Evolutionary conservation across 2,329 filamentous ascomycete species (phyloP).

Genomic region (Daldinia sp.): DNA sequence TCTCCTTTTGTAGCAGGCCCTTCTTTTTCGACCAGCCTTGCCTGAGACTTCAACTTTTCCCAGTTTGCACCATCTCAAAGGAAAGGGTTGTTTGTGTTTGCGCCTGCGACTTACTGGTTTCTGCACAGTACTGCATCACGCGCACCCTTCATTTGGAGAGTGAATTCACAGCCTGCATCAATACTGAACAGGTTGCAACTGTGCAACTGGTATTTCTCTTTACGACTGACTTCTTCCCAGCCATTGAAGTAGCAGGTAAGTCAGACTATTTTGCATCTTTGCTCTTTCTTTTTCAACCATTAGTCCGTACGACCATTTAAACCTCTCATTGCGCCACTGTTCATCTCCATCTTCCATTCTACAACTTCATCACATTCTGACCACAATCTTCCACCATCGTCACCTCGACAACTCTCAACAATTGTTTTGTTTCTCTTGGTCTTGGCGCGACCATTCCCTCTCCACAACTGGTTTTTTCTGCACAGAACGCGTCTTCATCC

Average conservation of each 20-base stretch:
- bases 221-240: slow-evolving; percentile 26
- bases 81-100: slow-evolving; percentile 18
- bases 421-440: slow-evolving; percentile 12
- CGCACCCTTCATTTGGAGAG: slow-evolving; percentile 1
- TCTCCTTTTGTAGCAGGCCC: slow-evolving; percentile 19
- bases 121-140: slow-evolving; percentile 10
- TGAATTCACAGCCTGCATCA: slow-evolving; percentile 14
- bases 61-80: slow-evolving; percentile 19
- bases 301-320: slow-evolving; percentile 14
- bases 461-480: neutral
- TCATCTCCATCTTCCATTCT: slow-evolving; percentile 20
- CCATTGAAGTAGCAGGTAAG: slow-evolving; percentile 32
- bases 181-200: slow-evolving; percentile 17
- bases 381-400: slow-evolving; percentile 8
- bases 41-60: slow-evolving; percentile 21
- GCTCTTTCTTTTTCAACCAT: slow-evolving; percentile 9
- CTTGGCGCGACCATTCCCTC: slow-evolving; percentile 4
- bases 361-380: slow-evolving; percentile 10
- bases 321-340: slow-evolving; percentile 6
- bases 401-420: slow-evolving; percentile 12
- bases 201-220: slow-evolving; percentile 11
- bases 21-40: slow-evolving; percentile 31
- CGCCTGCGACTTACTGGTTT: slow-evolving; percentile 7
- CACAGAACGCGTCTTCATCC: slow-evolving; percentile 21
- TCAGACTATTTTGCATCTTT: slow-evolving; percentile 22